Percentiles rank a stretch among this genome's conserved stretches.
These are phyloP conservation scores for Chytridium lagenaria DNA, from an alignment of 371 early-diverging fungal species.

Conservation along the genomic window DNA sequence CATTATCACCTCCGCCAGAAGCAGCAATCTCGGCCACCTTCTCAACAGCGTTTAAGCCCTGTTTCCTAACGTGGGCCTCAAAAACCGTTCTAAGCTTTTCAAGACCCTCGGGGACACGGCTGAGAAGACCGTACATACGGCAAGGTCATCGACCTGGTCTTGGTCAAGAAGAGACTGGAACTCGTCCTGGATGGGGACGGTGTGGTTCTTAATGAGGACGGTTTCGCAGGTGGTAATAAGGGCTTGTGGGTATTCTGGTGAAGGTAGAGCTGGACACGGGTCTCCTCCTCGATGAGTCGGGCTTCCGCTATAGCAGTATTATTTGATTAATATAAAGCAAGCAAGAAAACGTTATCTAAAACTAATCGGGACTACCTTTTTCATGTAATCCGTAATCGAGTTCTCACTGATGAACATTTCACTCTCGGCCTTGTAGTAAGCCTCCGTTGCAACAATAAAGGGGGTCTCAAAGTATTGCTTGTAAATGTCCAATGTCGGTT, in stretches of 20 bases:
- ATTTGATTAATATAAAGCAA: conserved; percentile 48
- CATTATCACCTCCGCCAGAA: conserved; percentile 57
- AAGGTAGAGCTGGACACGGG: conserved; percentile 71
- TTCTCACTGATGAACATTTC: conserved; percentile 63
- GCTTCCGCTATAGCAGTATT: conserved; percentile 45
- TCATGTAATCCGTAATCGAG: conserved; percentile 75
- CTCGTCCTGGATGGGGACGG: conserved; percentile 80
- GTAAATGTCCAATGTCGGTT: conserved; percentile 80
- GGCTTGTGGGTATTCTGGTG: conserved; percentile 70
- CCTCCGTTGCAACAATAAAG: conserved; percentile 70
- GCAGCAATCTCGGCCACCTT: conserved; percentile 64
- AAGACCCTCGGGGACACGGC: conserved; percentile 70
- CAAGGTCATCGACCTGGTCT: conserved; percentile 87
- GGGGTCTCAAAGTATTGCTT: conserved; percentile 81
- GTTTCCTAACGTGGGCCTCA: conserved; percentile 79
- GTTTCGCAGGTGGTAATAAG: conserved; percentile 67
- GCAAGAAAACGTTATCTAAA: too few relatives aligned
- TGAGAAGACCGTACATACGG: conserved; percentile 78
- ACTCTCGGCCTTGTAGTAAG: conserved; percentile 78
- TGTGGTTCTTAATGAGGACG: conserved; percentile 77
- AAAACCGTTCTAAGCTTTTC: conserved; percentile 66
- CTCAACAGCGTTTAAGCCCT: conserved; percentile 76
- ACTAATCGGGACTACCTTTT: too few relatives aligned
- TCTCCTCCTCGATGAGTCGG: conserved; percentile 65
- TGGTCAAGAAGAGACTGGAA: conserved; percentile 85